A percentile compares a stretch with the other conserved stretches of the same genome.
phyloP scores from a whole-genome alignment of 2,329 filamentous ascomycete genomes.

The Mycosphaerelloides madeirae region DNA sequence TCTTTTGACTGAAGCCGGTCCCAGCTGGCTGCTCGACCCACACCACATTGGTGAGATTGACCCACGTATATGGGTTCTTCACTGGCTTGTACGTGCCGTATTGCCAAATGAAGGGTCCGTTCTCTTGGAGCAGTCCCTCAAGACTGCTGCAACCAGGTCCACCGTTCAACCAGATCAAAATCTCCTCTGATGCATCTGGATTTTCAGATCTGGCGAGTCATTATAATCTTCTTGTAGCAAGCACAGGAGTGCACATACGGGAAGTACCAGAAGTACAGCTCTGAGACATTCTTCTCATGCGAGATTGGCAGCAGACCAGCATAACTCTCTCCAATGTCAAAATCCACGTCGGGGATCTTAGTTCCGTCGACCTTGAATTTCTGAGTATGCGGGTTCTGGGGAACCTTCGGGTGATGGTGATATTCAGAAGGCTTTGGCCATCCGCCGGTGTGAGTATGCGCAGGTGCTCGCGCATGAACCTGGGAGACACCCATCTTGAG shows the following conservation, averaged over 20 bases:
- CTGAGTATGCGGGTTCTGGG: conserved; percentile 40
- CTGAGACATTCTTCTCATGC: conserved; percentile 23
- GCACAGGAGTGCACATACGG: too few species aligned
- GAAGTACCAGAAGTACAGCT: conserved; percentile 50
- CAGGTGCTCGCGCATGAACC: neutral
- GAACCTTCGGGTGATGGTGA: conserved; percentile 30
- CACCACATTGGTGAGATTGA: conserved; percentile 49
- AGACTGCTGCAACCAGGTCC: conserved; percentile 45
- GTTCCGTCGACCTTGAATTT: conserved; percentile 37
- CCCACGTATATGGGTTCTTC: conserved; percentile 45
- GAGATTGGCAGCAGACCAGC: conserved; percentile 27
- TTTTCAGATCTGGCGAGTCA: conserved; percentile 19
- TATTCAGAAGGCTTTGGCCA: neutral
- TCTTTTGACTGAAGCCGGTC: conserved; percentile 34
- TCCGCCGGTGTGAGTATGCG: neutral
- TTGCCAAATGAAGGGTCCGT: conserved; percentile 44
- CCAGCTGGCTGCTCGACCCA: conserved; percentile 44
- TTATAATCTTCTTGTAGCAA: neutral
- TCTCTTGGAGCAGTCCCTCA: conserved; percentile 48
- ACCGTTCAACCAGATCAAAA: conserved; percentile 37
- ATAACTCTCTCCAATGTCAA: conserved; percentile 32
- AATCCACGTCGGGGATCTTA: conserved; percentile 29
- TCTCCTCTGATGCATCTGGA: conserved; percentile 41
- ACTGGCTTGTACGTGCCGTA: conserved; percentile 41
- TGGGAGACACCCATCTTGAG: neutral